Base-by-base conservation (phyloP, 78 protist genomes). In the Emiliania huxleyi region DNA sequence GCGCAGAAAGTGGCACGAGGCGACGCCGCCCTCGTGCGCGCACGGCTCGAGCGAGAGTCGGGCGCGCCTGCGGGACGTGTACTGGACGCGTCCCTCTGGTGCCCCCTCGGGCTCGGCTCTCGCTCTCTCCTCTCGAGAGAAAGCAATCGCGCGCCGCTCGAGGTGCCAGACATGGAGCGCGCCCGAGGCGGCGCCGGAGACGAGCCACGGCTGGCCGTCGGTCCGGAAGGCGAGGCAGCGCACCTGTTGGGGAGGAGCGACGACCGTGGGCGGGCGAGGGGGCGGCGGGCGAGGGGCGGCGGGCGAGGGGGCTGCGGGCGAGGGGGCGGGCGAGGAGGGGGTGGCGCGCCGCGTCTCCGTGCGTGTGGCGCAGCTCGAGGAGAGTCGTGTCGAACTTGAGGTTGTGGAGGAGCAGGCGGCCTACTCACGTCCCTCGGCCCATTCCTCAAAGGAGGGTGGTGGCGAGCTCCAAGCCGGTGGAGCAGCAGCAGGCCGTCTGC, bases 191-290 rank as follows among this genome's bases (percentile, higher is more conserved):
- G 35, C 37, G 1, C 77, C 46, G 2, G 96, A 55, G 0, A 91
- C 96, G 26, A 96, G 87, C 15, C 91, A 90, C 26, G 95, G 92
- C 26, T 18, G 91, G 19, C 94, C 96, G 73, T 90, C 93, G 12
- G 84, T 77, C 25, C 97, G 91, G 94, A 97, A 97, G 21, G 96
- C 44, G 35, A 97, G 92, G 0, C 92, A 26, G 6, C 94, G 87
- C 48, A 94, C 94, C n/a, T n/a, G n/a, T n/a, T n/a, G n/a, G n/a
- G n/a, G n/a, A n/a, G n/a, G n/a, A n/a, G n/a, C n/a, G n/a, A n/a
- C n/a, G n/a, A n/a, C n/a, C n/a, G n/a, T n/a, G n/a, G n/a, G n/a
- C n/a, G n/a, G n/a, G n/a, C n/a, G n/a, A n/a, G n/a, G n/a, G n/a
- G n/a, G n/a, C n/a, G n/a, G n/a, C n/a, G n/a, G n/a, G n/a, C n/a